Percentiles rank a stretch among this genome's conserved stretches.
Evolutionary conservation across 2,329 filamentous ascomycete species (phyloP).

Genomic region (Paraphaeosphaeria minitans): DNA sequence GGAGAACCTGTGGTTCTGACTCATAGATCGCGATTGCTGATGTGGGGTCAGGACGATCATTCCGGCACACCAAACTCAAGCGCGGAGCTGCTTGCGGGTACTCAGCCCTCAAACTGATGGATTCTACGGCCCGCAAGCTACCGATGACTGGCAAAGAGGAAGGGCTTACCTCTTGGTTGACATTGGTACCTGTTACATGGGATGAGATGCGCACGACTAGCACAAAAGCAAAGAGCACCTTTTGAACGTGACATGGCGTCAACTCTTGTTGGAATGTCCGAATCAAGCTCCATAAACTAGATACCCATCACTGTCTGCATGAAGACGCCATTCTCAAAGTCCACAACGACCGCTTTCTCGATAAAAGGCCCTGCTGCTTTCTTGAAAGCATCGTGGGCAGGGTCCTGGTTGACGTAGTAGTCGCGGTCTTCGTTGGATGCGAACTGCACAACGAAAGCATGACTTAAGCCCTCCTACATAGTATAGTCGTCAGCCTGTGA

Average conservation of each 20-base stretch:
- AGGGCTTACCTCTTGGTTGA: too few species aligned
- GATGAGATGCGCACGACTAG: too few species aligned
- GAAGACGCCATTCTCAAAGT: slow-evolving; percentile 45
- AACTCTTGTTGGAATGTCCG: neutral
- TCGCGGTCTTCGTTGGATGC: slow-evolving; percentile 48
- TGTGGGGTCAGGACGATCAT: too few species aligned
- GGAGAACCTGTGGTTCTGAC: too few species aligned
- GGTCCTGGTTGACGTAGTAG: slow-evolving; percentile 51
- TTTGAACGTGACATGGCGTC: neutral
- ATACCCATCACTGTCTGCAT: slow-evolving; percentile 10
- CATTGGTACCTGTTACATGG: too few species aligned
- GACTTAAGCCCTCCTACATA: slow-evolving; percentile 48
- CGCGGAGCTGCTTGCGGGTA: too few species aligned
- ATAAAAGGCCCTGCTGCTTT: slow-evolving; percentile 38
- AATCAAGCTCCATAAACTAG: neutral
- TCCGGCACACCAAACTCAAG: too few species aligned
- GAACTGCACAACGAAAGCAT: slow-evolving; percentile 53
- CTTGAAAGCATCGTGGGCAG: slow-evolving; percentile 48
- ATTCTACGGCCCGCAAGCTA: too few species aligned
- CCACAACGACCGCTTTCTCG: slow-evolving; percentile 49
- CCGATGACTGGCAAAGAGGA: too few species aligned
- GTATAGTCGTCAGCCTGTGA: slow-evolving; percentile 49
- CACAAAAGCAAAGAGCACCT: neutral
- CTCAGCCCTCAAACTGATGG: too few species aligned
- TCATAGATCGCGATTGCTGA: too few species aligned